A percentile compares a stretch with the other conserved stretches of the same genome.
Conservation (phyloP, 129 eudicot species). For the Centaurea solstitialis region DNA sequence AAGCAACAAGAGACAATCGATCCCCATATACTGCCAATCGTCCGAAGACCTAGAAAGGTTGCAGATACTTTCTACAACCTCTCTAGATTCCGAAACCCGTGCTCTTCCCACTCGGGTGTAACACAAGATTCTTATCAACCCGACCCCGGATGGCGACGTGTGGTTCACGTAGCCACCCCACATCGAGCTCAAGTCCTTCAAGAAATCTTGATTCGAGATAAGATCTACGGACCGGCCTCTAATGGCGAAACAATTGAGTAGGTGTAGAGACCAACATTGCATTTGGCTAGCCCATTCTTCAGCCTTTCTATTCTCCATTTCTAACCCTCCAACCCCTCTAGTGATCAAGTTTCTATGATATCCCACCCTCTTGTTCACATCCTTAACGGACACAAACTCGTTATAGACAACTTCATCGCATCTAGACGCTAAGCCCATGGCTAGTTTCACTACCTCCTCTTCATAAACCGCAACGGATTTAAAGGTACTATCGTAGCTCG, state of each 20-base stretch:
- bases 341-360: slow-evolving; percentile 76
- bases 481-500: slow-evolving; percentile 73
- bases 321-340: slow-evolving; percentile 74
- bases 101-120: slow-evolving; percentile 61
- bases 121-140: slow-evolving; percentile 69
- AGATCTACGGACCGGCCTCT: slow-evolving; percentile 62
- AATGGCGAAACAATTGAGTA: slow-evolving; percentile 76
- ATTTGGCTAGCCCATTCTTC: slow-evolving; percentile 97
- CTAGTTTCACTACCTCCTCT: slow-evolving; percentile 56
- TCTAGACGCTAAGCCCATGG: slow-evolving; percentile 63
- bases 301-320: slow-evolving; percentile 72
- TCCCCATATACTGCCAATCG: slow-evolving; percentile 94
- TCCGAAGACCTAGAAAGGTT: slow-evolving; percentile 80
- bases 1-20: slow-evolving; percentile 77
- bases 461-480: slow-evolving; percentile 51
- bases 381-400: slow-evolving; percentile 53
- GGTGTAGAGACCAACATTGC: slow-evolving; percentile 82
- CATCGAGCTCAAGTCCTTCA: slow-evolving; percentile 71
- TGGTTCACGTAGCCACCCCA: slow-evolving; percentile 91
- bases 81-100: slow-evolving; percentile 43
- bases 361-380: slow-evolving; percentile 39
- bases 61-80: slow-evolving; percentile 57
- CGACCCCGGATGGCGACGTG: slow-evolving; percentile 74
- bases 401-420: slow-evolving; percentile 54
- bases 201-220: slow-evolving; percentile 54